Conservation (phyloP, 371 early-diverging fungal genomes). For the Mortierella sp. region DNA sequence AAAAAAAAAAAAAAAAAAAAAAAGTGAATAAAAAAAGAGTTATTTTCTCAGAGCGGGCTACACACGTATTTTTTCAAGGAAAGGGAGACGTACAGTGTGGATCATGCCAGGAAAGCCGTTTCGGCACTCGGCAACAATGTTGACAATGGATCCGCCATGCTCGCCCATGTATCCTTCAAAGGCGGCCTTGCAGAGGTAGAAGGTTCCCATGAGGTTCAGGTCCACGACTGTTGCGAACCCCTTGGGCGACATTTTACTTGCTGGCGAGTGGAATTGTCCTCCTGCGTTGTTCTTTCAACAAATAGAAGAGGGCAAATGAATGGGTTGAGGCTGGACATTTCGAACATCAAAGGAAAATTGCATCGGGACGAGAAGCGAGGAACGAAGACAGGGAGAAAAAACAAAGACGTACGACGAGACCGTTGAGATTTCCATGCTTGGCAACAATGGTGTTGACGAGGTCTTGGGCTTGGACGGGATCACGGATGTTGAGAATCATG, state of each 20-base stretch:
- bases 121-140: conserved; percentile 63
- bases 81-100: conserved; percentile 24
- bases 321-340: too few relatives aligned
- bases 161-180: conserved; percentile 60
- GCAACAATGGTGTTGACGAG: conserved; percentile 50
- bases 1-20: not conserved
- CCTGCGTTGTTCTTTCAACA: conserved; percentile 62
- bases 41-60: too few relatives aligned
- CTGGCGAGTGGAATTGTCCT: conserved; percentile 61
- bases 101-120: conserved; percentile 60
- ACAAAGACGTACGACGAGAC: conserved; percentile 55
- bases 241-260: conserved; percentile 57
- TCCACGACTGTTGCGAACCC: conserved; percentile 67
- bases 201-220: conserved; percentile 67
- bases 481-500: conserved; percentile 61
- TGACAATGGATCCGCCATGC: conserved; percentile 64
- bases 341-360: not conserved
- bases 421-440: conserved; percentile 56
- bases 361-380: too few relatives aligned
- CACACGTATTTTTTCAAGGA: not conserved
- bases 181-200: conserved; percentile 59
- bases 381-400: not conserved
- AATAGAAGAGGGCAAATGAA: too few relatives aligned
- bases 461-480: conserved; percentile 41
- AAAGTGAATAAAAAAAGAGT: not conserved